Evolutionary conservation across 2,329 filamentous ascomycete genomes (phyloP).

Genomic region (Ophiostoma angusticollis): DNA sequence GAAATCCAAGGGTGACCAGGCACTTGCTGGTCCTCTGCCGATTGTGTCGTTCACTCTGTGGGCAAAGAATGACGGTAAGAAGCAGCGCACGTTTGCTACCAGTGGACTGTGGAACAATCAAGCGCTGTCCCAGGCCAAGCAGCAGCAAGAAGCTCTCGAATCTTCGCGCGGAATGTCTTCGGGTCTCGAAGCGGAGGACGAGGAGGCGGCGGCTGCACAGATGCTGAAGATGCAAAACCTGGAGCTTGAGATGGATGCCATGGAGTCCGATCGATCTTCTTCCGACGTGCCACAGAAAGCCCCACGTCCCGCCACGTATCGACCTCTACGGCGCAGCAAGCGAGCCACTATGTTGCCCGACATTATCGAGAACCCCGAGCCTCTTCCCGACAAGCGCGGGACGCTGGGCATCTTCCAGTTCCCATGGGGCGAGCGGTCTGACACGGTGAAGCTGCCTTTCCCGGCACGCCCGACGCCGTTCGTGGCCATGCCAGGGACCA

Average conservation of each 20-base stretch:
- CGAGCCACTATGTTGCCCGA: slow-evolving; percentile 49
- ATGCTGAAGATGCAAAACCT: slow-evolving; percentile 4
- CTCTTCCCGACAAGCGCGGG: slow-evolving; percentile 42
- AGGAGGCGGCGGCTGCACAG: neutral
- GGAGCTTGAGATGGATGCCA: slow-evolving; percentile 4
- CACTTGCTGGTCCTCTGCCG: slow-evolving; percentile 1
- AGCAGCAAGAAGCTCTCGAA: neutral
- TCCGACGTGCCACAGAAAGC: slow-evolving; percentile 13
- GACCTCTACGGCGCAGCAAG: slow-evolving; percentile 41
- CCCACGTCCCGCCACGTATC: slow-evolving; percentile 34
- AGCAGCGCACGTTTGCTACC: neutral
- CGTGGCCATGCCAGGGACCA: slow-evolving; percentile 39
- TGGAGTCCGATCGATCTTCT: neutral
- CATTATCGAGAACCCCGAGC: slow-evolving; percentile 49
- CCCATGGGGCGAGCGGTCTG: slow-evolving; percentile 51
- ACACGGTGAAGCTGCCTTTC: slow-evolving; percentile 31
- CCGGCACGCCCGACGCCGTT: slow-evolving; percentile 14
- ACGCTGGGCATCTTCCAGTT: slow-evolving; percentile 54
- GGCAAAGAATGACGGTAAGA: neutral
- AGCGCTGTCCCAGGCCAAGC: neutral
- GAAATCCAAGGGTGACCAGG: neutral
- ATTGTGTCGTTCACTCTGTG: slow-evolving; percentile 8
- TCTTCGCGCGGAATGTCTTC: too few species aligned
- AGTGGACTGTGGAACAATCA: slow-evolving; percentile 4
- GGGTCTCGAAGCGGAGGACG: too few species aligned